Percentiles rank a stretch among this genome's conserved stretches.
Evolutionary conservation across 495 filamentous ascomycete species (phyloP).

Genomic region (Geoglossum glabrum): DNA sequence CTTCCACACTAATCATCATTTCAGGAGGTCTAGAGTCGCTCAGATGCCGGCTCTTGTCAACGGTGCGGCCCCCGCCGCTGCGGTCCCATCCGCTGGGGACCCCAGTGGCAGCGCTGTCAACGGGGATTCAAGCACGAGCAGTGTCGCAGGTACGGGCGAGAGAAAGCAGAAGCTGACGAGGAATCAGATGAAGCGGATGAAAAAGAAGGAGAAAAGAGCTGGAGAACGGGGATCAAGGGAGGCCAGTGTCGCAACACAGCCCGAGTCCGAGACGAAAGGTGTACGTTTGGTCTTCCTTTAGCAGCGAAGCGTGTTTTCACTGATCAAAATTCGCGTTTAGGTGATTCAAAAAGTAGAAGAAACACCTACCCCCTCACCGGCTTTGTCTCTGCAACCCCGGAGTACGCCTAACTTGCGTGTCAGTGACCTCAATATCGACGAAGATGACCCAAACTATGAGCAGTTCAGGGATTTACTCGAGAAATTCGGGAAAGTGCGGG

Average conservation of each 20-base stretch:
- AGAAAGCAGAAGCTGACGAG: constrained; percentile 50
- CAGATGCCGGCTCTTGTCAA: background rate
- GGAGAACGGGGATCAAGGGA: constrained; percentile 29
- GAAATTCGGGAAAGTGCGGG: constrained; percentile 34
- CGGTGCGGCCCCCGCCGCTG: background rate
- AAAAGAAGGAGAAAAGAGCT: constrained; percentile 69
- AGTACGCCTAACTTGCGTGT: background rate
- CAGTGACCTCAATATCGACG: constrained; percentile 22
- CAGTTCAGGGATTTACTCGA: constrained; percentile 65
- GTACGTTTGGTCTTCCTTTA: background rate
- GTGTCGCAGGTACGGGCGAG: constrained; percentile 11
- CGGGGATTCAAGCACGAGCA: background rate
- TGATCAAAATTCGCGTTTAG: background rate
- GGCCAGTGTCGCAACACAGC: constrained; percentile 10
- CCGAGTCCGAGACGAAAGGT: constrained; percentile 13
- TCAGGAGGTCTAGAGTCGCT: background rate
- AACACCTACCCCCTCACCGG: background rate
- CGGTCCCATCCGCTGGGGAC: background rate
- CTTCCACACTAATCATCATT: constrained; percentile 1
- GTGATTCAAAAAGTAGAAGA: constrained; percentile 1
- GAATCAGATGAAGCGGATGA: constrained; percentile 57
- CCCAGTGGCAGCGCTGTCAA: background rate
- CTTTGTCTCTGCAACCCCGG: background rate
- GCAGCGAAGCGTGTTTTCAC: background rate
- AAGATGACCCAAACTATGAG: constrained; percentile 57